Base-by-base conservation (phyloP, 108 stramenopile genomes). In the Fragilaria crotonensis region DNA sequence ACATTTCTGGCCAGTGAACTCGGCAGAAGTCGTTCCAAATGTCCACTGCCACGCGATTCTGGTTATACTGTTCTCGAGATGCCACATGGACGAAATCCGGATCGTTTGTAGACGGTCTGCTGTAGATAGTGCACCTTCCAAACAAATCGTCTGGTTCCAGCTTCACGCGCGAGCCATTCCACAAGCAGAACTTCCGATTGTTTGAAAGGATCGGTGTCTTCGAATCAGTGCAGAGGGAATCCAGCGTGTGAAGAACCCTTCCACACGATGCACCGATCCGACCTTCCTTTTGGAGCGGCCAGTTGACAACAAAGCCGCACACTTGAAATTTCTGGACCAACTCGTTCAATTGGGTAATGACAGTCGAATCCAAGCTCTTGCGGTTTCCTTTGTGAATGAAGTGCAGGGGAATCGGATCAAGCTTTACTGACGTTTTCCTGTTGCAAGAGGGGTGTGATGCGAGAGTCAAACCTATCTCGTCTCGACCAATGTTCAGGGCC, bases 301-400 rank as follows among this genome's bases (percentile, higher is more conserved):
- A 78, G 0, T 54, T 48, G 5, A 78, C 69, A 25, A 78, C 68
- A 11, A 78, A 47, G 22, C 72, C 77, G 41, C 72, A 78, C 0
- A 78, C 69, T 5, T 64, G 52, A 49, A 70, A 20, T 1, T 63
- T 47, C 41, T 64, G 29, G 5, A 67, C 61, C 11, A 77, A 17
- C 5, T 49, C 48, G 0, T 61, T 46, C 48, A 77, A 27, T 27
- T 60, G 11, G 9, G 60, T 31, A 1, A 44, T 33, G 46, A 63
- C 48, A n/a, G 20, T 11, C 0, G 20, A 9, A 17, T 48, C 46
- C 23, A 69, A 30, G 9, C 9, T 26, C 21, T 33, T 51, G 28
- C 33, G 4, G 50, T 59, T 36, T 20, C 27, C 36, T 23, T 62
- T 48, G 9, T 29, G 27, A 27, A 51, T 22, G 20, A 32, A 19